Evolutionary conservation across 495 filamentous ascomycete genomes (phyloP).

Genomic region (Filosporella fistucella): DNA sequence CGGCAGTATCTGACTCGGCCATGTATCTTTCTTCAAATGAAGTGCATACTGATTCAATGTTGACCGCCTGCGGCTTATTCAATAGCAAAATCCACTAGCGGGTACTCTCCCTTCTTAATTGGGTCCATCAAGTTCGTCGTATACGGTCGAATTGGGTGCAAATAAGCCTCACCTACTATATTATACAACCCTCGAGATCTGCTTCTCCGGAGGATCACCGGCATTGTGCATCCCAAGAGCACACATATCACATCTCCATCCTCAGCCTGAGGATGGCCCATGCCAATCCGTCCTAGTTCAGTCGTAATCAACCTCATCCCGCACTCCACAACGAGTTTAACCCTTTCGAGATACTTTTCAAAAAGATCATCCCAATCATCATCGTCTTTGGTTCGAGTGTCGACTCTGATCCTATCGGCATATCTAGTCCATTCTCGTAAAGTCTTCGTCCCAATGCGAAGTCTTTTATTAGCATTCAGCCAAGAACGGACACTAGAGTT

Average conservation of each 20-base stretch:
- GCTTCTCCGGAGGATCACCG: slow-evolving; percentile 12
- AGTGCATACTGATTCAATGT: too few species aligned
- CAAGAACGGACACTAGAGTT: background rate
- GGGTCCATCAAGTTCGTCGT: too few species aligned
- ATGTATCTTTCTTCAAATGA: too few species aligned
- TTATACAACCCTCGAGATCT: slow-evolving; percentile 3
- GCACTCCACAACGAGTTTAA: background rate
- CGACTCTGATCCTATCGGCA: background rate
- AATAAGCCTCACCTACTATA: slow-evolving; percentile 13
- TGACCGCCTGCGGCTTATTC: too few species aligned
- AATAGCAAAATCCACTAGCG: too few species aligned
- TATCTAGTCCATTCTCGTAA: background rate
- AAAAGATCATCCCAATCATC: background rate
- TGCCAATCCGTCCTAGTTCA: background rate
- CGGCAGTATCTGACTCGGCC: too few species aligned
- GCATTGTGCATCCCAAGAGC: slow-evolving; percentile 19
- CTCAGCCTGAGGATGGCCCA: background rate
- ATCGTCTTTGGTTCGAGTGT: background rate
- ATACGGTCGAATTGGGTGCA: slow-evolving; percentile 10
- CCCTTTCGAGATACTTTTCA: background rate
- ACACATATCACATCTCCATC: slow-evolving; percentile 13
- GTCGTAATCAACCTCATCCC: background rate
- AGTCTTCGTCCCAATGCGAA: background rate
- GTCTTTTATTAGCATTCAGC: background rate
- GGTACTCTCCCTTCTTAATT: too few species aligned